Evolutionary conservation across 805 yeast genomes (phyloP).

Genomic region (Saturnispora kantuleensis): DNA sequence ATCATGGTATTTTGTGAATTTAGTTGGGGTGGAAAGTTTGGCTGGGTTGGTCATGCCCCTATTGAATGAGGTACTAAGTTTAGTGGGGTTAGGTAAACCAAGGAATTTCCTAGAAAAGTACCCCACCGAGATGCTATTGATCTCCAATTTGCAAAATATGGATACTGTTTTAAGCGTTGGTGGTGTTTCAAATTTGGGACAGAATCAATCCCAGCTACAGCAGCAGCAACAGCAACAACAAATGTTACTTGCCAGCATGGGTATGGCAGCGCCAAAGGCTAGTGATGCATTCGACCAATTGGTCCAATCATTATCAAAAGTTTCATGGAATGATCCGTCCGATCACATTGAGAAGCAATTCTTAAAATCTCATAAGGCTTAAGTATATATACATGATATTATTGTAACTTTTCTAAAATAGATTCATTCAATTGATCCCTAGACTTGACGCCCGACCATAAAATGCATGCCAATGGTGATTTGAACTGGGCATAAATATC

Average conservation of each 20-base stretch:
- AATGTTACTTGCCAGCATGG: not conserved
- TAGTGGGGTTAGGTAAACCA: not conserved
- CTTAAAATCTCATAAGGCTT: not conserved
- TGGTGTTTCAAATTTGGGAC: not conserved
- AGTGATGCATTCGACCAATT: slow-evolving; percentile 56
- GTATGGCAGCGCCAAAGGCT: slow-evolving; percentile 42
- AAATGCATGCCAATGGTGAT: slow-evolving; percentile 20
- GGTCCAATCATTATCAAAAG: slow-evolving; percentile 53
- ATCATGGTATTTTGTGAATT: slow-evolving; percentile 90
- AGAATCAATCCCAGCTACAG: slow-evolving; percentile 12
- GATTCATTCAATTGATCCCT: not conserved
- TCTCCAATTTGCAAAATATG: slow-evolving; percentile 3
- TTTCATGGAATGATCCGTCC: slow-evolving; percentile 7
- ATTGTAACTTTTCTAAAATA: slow-evolving; percentile 3
- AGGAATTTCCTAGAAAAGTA: not conserved
- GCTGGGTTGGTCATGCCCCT: slow-evolving; percentile 42
- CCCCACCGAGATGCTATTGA: not conserved
- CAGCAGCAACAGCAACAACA: not conserved
- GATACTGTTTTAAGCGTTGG: slow-evolving; percentile 8
- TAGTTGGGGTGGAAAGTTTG: slow-evolving; percentile 74
- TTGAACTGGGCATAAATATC: slow-evolving; percentile 16
- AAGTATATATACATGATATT: slow-evolving; percentile 9
- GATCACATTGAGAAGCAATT: slow-evolving; percentile 1
- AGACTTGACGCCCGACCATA: slow-evolving; percentile 12
- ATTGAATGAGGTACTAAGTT: slow-evolving; percentile 29